phyloP scores from a whole-genome alignment of 805 yeast genomes.

The Ogataea haglerorum region DNA sequence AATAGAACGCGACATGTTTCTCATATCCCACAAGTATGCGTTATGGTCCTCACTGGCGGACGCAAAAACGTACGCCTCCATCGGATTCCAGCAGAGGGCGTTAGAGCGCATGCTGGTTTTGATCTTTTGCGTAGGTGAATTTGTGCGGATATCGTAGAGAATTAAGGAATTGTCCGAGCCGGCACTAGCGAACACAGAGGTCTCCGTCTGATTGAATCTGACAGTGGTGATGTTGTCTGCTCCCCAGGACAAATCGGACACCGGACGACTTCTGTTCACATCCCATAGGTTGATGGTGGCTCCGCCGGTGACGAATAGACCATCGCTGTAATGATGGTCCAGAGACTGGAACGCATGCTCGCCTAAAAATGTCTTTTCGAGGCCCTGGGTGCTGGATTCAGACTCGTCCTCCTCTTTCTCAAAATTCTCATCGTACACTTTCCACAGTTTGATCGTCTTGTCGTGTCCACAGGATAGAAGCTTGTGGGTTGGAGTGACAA shows the following conservation, averaged over 20 bases:
- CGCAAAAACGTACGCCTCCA: constrained; percentile 94
- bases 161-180: constrained; percentile 90
- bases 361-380: constrained; percentile 76
- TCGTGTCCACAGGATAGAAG: constrained; percentile 85
- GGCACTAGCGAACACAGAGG: constrained; percentile 82
- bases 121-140: constrained; percentile 88
- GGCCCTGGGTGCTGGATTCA: constrained; percentile 43
- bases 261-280: constrained; percentile 68
- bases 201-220: constrained; percentile 85
- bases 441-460: constrained; percentile 86
- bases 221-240: constrained; percentile 86
- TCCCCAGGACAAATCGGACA: constrained; percentile 88
- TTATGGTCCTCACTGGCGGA: constrained; percentile 94
- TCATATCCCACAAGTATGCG: constrained; percentile 92
- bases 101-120: constrained; percentile 81
- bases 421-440: constrained; percentile 48
- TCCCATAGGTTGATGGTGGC: constrained; percentile 93
- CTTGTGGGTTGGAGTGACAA: constrained; percentile 63
- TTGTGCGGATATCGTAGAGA: constrained; percentile 84
- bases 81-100: constrained; percentile 92
- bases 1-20: constrained; percentile 76
- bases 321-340: constrained; percentile 78
- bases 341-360: constrained; percentile 80
- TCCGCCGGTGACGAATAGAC: constrained; percentile 88
- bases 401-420: constrained; percentile 26